Evolutionary conservation across 306 rosid species (phyloP).

Genomic region (Ormosia semicastrata): DNA sequence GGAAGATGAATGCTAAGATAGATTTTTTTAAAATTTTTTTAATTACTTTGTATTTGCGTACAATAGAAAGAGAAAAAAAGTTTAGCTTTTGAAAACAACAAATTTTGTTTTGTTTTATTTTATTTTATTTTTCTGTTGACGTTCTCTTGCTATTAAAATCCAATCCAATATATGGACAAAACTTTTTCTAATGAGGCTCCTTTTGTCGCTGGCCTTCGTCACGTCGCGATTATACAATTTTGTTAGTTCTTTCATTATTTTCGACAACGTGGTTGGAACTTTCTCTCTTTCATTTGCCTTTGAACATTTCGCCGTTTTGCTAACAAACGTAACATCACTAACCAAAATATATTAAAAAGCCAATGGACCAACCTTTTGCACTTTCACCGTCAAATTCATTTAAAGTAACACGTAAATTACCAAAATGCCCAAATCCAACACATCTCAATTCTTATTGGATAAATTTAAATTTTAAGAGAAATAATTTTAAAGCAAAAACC

Average conservation of each 20-base stretch:
- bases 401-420: not conserved
- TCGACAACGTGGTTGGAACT: constrained; percentile 8
- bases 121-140: not conserved
- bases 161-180: not conserved
- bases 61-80: too few relatives aligned
- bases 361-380: not conserved
- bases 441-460: not conserved
- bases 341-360: not conserved
- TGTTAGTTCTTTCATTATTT: not conserved
- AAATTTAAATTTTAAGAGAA: too few relatives aligned
- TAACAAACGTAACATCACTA: not conserved
- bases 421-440: not conserved
- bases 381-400: not conserved
- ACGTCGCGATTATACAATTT: not conserved
- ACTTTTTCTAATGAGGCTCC: not conserved
- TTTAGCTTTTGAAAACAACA: not conserved
- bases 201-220: not conserved
- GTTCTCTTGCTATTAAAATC: not conserved
- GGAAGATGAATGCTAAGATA: not conserved
- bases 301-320: not conserved
- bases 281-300: not conserved
- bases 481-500: too few relatives aligned
- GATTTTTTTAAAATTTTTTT: too few relatives aligned
- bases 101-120: too few relatives aligned
- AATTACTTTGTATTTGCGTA: too few relatives aligned